A percentile compares a stretch with the other conserved stretches of the same genome.
Conservation (phyloP, 2,329 filamentous ascomycete genomes). For the Byssoonygena ceratinophila region DNA sequence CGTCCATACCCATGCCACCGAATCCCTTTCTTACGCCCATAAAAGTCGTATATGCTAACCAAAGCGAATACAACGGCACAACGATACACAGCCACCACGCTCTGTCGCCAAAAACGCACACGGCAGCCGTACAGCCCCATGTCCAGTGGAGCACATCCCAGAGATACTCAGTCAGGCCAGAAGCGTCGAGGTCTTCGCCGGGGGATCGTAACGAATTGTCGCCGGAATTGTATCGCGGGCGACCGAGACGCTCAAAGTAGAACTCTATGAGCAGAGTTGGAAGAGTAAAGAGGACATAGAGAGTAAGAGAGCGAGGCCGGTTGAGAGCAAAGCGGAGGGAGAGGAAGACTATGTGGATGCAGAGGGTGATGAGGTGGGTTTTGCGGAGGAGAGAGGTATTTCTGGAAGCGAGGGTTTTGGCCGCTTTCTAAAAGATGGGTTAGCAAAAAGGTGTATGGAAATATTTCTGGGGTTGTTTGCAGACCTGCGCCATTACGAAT, state of each 20-base stretch:
- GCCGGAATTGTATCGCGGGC: conserved; percentile 58
- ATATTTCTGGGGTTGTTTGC: background rate
- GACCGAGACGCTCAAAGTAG: conserved; percentile 72
- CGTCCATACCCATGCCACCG: conserved; percentile 28
- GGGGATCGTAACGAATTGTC: conserved; percentile 59
- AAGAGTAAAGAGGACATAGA: conserved; percentile 61
- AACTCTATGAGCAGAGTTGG: conserved; percentile 73
- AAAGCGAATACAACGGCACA: conserved; percentile 41
- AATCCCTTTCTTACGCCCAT: conserved; percentile 36
- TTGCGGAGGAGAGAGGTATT: conserved; percentile 68
- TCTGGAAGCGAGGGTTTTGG: conserved; percentile 58
- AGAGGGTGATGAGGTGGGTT: conserved; percentile 65
- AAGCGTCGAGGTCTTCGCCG: conserved; percentile 78
- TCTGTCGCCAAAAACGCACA: conserved; percentile 69
- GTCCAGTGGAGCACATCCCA: conserved; percentile 96
- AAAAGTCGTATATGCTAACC: conserved; percentile 38
- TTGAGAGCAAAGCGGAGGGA: conserved; percentile 56
- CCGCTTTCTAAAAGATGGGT: conserved; percentile 36
- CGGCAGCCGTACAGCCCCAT: conserved; percentile 65
- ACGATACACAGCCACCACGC: conserved; percentile 55
- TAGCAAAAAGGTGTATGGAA: background rate
- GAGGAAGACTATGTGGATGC: conserved; percentile 64
- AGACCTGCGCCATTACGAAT: conserved; percentile 20
- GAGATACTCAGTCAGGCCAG: conserved; percentile 92
- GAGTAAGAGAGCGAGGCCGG: conserved; percentile 50